Evolutionary conservation across 2,329 filamentous ascomycete species (phyloP), one percentile per base, ranked within the genome.

Genomic region (Taxawa tesnikishii): DNA sequence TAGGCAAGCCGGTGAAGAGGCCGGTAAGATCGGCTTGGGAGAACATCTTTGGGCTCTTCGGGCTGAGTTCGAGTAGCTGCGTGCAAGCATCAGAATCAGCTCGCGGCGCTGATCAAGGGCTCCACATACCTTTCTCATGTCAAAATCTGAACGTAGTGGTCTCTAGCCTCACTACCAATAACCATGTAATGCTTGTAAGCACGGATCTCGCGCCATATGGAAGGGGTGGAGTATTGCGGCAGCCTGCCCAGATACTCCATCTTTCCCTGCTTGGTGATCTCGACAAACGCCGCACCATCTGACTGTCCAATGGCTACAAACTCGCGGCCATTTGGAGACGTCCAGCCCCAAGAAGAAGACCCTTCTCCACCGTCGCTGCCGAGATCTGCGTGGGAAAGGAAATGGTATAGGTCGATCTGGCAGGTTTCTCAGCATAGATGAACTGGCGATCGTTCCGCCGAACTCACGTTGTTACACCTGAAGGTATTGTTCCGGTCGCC

Each of bases 81-180:
- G n/a, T n/a, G n/a, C n/a, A n/a, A n/a, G n/a, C n/a, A n/a, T n/a
- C n/a, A n/a, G n/a, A n/a, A n/a, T n/a, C n/a, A n/a, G n/a, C n/a
- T n/a, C n/a, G n/a, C n/a, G n/a, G n/a, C n/a, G n/a, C n/a, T n/a
- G n/a, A n/a, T n/a, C n/a, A n/a, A n/a, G n/a, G n/a, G n/a, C n/a
- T n/a, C n/a, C n/a, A n/a, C n/a, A n/a, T n/a, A n/a, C n/a, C 55
- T 65, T 74, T 43, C 58, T 64, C 67, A 75, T 64, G 51, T 77
- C 73, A 44, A 77, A 77, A 76, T 63, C 51, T 76, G 73, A 28
- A 77, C 63, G 19, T 68, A 67, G 49, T 76, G 72, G 42, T 58
- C 49, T 26, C 47, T 43, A 19, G 66, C 63, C 40, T 66, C 62
- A n/a, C 44, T 34, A 31, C 60, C 60, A 31, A 64, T 61, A 37